Evolutionary conservation across 805 yeast species (phyloP), one percentile per base, ranked within the genome.

Genomic region (Wickerhamiella brachini): DNA sequence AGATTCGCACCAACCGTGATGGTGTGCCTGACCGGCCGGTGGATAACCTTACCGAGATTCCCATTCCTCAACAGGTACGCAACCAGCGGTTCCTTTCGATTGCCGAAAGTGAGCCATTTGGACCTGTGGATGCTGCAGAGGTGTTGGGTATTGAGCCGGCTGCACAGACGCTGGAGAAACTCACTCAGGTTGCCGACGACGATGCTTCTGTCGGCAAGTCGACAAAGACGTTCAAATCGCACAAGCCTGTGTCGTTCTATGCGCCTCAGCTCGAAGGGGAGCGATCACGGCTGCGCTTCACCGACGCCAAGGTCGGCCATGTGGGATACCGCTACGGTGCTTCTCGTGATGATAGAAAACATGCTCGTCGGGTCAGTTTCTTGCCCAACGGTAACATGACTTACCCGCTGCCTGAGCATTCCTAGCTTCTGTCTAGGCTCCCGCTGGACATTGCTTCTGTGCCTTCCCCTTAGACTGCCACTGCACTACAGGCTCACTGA

Each of bases 261-360:
- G 93, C 88, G 17, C 73, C 77, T 49, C 72, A 78, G 57, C 68
- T 74, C 56, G 71, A 78, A 57, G 89, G 87, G 46, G 96, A 88
- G 61, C 78, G 81, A 62, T 68, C 76, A 49, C 74, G 74, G 49
- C 85, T 83, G 74, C 79, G 79, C 63, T 89, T 90, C 68, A 80
- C 83, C 20, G 76, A 80, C 55, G 83, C 87, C 45, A 79, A 76
- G 62, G 86, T 83, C 47, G 97, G 96, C 38, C 70, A 78, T 51
- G 93, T 88, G 50, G 98, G 97, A 48, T 79, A 71, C 76, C 80
- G 97, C 64, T 90, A 90, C 64, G 97, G 97, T 68, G 85, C 88
- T 42, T 77, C 87, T 18, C 75, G 81, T 57, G 85, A 96, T 71
- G 97, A 90, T 68, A 81, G 78, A 61, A 86, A 83, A 76, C 85